phyloP scores from a whole-genome alignment of 148 eudicot genomes.

The Nyssa sinensis region DNA sequence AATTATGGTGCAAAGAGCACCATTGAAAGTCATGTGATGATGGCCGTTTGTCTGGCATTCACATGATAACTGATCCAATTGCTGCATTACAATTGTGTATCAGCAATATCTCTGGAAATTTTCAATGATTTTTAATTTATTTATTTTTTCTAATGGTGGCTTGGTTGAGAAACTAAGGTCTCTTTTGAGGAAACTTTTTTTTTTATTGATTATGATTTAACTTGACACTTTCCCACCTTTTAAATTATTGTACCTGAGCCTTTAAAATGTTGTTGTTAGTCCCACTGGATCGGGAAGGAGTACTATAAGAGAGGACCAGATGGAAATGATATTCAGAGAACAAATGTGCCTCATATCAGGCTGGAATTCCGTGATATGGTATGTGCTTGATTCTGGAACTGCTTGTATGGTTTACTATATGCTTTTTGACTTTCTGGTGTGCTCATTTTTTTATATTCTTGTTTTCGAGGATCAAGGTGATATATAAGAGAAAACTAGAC shows the following conservation, averaged over 20 bases:
- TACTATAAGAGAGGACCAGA: constrained; percentile 86
- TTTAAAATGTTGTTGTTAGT: constrained; percentile 31
- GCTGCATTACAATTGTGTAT: too few species aligned
- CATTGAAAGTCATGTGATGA: not conserved
- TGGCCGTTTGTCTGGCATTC: not conserved
- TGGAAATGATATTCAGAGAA: constrained; percentile 94
- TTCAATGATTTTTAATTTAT: too few species aligned
- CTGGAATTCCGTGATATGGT: constrained; percentile 95
- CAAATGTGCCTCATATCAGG: constrained; percentile 93
- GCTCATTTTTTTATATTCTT: not conserved
- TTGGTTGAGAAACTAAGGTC: not conserved
- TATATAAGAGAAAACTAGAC: not conserved
- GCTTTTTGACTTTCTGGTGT: not conserved
- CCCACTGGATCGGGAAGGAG: constrained; percentile 93
- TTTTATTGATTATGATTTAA: not conserved
- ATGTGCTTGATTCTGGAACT: constrained; percentile 25
- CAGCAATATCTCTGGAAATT: too few species aligned
- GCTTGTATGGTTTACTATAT: not conserved
- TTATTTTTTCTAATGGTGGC: not conserved
- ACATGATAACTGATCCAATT: too few species aligned
- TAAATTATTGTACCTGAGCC: constrained; percentile 10
- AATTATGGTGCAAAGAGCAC: not conserved
- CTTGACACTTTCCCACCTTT: not conserved
- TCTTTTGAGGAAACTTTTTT: not conserved
- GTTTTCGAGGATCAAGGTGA: not conserved